phyloP scores from a whole-genome alignment of 164 flowering plant species.

The Kingdonia uniflora region DNA sequence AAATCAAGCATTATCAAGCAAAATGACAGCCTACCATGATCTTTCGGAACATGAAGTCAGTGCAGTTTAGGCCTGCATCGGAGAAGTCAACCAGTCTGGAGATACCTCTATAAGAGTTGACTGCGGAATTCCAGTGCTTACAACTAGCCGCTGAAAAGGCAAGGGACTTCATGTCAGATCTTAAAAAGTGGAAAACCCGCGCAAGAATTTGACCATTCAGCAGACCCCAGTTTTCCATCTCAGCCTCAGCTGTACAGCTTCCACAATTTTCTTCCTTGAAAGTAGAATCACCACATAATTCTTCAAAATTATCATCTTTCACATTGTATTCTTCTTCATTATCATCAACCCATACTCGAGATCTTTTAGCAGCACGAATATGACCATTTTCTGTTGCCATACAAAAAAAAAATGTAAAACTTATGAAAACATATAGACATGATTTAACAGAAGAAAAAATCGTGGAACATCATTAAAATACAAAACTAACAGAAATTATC shows the following conservation, averaged over 20 bases:
- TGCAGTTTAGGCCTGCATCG: slow-evolving; percentile 49
- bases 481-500: too few species aligned
- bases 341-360: slow-evolving; percentile 38
- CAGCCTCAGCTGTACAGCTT: slow-evolving; percentile 14
- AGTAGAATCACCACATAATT: slow-evolving; percentile 42
- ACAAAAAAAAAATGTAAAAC: background rate
- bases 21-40: slow-evolving; percentile 51
- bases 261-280: slow-evolving; percentile 27
- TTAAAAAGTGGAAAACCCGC: slow-evolving; percentile 76
- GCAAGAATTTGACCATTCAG: slow-evolving; percentile 64
- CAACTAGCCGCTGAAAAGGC: slow-evolving; percentile 72
- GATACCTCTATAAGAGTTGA: slow-evolving; percentile 49
- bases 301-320: slow-evolving; percentile 63
- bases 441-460: background rate
- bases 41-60: slow-evolving; percentile 41
- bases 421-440: background rate
- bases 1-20: too few species aligned
- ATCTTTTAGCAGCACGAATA: slow-evolving; percentile 45
- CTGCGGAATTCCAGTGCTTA: slow-evolving; percentile 73
- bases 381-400: slow-evolving; percentile 16
- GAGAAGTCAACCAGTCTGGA: slow-evolving; percentile 65
- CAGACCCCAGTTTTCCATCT: slow-evolving; percentile 58
- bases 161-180: slow-evolving; percentile 69
- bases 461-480: too few species aligned
- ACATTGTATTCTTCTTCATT: slow-evolving; percentile 51